A percentile compares a stretch with the other conserved stretches of the same genome.
Conservation (phyloP, 768 basidiomycete species). For the Boletus pseudo-olivaceus region DNA sequence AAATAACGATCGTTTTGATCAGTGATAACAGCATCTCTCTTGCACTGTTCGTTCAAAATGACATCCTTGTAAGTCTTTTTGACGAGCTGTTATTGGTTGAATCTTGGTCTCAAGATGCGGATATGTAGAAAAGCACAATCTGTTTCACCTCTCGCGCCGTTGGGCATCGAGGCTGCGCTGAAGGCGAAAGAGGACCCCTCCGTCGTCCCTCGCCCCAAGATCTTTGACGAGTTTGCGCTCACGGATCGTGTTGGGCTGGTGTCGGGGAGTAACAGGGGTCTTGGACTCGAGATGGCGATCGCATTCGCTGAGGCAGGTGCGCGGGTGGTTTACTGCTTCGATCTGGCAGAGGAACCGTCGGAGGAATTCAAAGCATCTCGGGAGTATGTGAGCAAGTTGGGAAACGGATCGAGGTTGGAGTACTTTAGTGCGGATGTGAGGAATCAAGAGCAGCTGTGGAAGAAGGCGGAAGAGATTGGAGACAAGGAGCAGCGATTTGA, state of each 20-base stretch:
- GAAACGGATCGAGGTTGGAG: constrained; percentile 44
- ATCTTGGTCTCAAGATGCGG: neutral
- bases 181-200: constrained; percentile 37
- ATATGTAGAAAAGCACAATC: constrained; percentile 33
- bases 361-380: constrained; percentile 54
- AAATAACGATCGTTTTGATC: neutral
- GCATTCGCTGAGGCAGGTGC: constrained; percentile 72
- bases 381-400: constrained; percentile 49
- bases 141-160: constrained; percentile 52
- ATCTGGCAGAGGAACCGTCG: constrained; percentile 53
- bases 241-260: constrained; percentile 57
- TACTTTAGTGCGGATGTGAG: constrained; percentile 66
- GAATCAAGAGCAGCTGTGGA: constrained; percentile 60
- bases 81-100: neutral
- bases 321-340: constrained; percentile 64
- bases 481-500: constrained; percentile 70
- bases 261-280: constrained; percentile 62
- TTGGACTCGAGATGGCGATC: constrained; percentile 83
- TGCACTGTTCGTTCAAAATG: constrained; percentile 2
- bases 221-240: constrained; percentile 58
- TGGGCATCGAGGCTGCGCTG: constrained; percentile 61
- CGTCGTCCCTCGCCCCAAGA: constrained; percentile 41
- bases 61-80: constrained; percentile 7
- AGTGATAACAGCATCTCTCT: neutral
- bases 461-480: constrained; percentile 54